Base-by-base conservation (phyloP, 2,329 filamentous ascomycete species). In the Aspergillus sp. region DNA sequence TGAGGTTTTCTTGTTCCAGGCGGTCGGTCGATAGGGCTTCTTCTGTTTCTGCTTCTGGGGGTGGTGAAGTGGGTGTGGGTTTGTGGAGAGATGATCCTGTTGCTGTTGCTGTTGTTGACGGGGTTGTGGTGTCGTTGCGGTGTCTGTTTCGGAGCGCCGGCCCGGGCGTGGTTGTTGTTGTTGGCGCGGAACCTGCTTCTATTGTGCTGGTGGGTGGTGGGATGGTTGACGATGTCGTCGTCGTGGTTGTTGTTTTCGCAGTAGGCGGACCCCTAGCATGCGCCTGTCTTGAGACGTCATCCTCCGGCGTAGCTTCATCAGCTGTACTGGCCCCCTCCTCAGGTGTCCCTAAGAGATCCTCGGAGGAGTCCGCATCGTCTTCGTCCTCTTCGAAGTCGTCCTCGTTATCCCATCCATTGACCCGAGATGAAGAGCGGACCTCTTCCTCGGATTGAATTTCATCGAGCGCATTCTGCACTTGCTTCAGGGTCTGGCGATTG, bases 1-100 rank as follows among this genome's bases (percentile, higher is more conserved):
- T 93, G 3, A 98, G 82, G 35, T 83, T 80, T 73, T 96, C 91
- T 74, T 97, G 93, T 76, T 96, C 91, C 54, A 80, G 80, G 53
- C 90, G 88, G 69, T 96, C 86, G 68, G 89, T 84, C 66, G 44
- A 96, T 84, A 33, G 92, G 17, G 40, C 40, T 12, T 43, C 82
- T 77, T 96, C 91, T 1, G 85, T 82, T 15, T 84, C 82, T 45
- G 66, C 59, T 15, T 67, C 62, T 33, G 69, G 66, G 19, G 55
- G 6, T 15, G 41, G 35, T 14, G 47, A 39, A 8, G 52, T 47
- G 39, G 40, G 12, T 6, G 56, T 48, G 46, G 41, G 9, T 31
- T 59, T 15, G 45, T 55, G 51, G 47, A 57, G 35, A n/a, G 49
- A 58, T 23, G 62, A 64, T 2, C 54, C 46, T 21, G 54, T 56